These are phyloP conservation scores for Uronychia binucleata DNA, from an alignment of 73 alveolate species.

Conservation along the genomic window DNA sequence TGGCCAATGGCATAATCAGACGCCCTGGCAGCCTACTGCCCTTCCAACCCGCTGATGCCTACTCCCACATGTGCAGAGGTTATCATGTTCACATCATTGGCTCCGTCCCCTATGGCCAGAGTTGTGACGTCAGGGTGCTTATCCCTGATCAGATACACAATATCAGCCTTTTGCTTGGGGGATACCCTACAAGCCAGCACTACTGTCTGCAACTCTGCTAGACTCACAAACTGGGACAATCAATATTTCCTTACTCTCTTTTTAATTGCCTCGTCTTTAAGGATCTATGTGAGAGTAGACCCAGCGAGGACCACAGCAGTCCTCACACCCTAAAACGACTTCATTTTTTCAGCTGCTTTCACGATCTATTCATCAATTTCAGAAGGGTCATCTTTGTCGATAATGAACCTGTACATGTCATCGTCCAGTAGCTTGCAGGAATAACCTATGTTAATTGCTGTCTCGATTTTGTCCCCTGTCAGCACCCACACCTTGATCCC, in stretches of 20 bases:
- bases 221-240: slow-evolving; percentile 55
- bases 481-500: slow-evolving; percentile 97
- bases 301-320: slow-evolving; percentile 86
- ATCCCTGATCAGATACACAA: slow-evolving; percentile 67
- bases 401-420: slow-evolving; percentile 56
- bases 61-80: slow-evolving; percentile 95
- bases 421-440: slow-evolving; percentile 79
- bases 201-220: slow-evolving; percentile 43
- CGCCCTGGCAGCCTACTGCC: slow-evolving; percentile 92
- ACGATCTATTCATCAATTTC: slow-evolving; percentile 37
- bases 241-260: slow-evolving; percentile 50
- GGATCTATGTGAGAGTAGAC: slow-evolving; percentile 76
- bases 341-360: slow-evolving; percentile 21
- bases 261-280: slow-evolving; percentile 34
- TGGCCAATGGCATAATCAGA: slow-evolving; percentile 91
- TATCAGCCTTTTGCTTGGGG: slow-evolving; percentile 91
- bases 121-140: slow-evolving; percentile 73
- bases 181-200: slow-evolving; percentile 90
- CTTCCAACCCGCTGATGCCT: slow-evolving; percentile 96
- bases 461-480: slow-evolving; percentile 97
- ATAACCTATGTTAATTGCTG: slow-evolving; percentile 91
- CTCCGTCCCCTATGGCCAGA: slow-evolving; percentile 97
- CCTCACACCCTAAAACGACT: slow-evolving; percentile 40
- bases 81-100: slow-evolving; percentile 98
- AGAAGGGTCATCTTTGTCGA: slow-evolving; percentile 44